Conservation (phyloP, 2,329 filamentous ascomycete genomes). For the Fusarium solani-melongenae region DNA sequence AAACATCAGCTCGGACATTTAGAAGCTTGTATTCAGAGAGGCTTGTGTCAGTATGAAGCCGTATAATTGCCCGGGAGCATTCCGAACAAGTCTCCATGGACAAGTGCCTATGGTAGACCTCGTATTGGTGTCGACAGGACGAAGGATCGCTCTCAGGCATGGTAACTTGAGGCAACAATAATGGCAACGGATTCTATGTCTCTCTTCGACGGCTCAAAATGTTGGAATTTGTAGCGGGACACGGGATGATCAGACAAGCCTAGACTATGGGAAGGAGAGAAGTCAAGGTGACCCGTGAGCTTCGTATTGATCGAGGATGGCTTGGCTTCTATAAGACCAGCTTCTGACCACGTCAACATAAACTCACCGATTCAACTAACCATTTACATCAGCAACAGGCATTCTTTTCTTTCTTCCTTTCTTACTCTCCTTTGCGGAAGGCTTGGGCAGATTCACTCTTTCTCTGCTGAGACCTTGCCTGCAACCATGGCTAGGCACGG, state of each 20-base stretch:
- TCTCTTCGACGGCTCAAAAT: background rate
- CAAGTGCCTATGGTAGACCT: background rate
- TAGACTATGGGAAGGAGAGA: background rate
- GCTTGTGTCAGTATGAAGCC: background rate
- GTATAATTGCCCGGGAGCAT: background rate
- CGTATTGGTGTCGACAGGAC: background rate
- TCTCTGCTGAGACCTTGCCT: background rate
- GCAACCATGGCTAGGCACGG: slow-evolving; percentile 6
- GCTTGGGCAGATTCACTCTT: background rate
- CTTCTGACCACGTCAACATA: background rate
- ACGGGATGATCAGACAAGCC: background rate
- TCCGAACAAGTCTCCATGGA: background rate
- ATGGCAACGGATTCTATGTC: background rate
- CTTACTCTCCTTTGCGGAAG: background rate
- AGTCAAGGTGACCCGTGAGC: background rate
- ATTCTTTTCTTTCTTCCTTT: background rate
- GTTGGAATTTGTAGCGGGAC: background rate
- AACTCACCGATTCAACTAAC: background rate
- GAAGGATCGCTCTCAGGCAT: background rate
- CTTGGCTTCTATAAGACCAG: background rate
- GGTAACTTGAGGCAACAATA: background rate
- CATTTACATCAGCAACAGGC: background rate
- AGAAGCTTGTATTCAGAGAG: background rate
- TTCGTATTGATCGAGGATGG: background rate
- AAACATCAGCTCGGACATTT: background rate